A percentile compares a stretch with the other conserved stretches of the same genome.
phyloP scores from a whole-genome alignment of 1,284 basidiomycete species.

The Salmacisia buchloeana region DNA sequence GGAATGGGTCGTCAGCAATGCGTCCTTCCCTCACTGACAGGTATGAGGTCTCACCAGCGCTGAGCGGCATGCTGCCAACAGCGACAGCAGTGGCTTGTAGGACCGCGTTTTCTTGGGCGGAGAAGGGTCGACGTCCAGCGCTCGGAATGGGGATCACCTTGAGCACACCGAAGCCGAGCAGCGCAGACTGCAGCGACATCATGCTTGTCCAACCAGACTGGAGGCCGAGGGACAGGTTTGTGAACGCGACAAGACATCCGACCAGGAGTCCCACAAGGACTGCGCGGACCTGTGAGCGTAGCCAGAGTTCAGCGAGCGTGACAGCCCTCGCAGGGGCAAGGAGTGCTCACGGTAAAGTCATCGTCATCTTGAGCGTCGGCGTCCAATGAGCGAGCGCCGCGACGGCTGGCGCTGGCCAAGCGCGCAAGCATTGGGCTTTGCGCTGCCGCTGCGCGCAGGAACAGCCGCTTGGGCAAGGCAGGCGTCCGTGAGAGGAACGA shows the following conservation, averaged over 20 bases:
- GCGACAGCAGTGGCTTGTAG: constrained; percentile 93
- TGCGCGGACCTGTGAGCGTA: not conserved
- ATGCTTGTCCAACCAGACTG: constrained; percentile 72
- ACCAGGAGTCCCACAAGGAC: constrained; percentile 60
- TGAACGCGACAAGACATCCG: constrained; percentile 69
- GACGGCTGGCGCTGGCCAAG: too few relatives aligned
- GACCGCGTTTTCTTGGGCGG: constrained; percentile 79
- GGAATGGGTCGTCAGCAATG: not conserved
- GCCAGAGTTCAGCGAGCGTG: not conserved
- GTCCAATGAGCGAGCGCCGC: too few relatives aligned
- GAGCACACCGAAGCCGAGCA: constrained; percentile 84
- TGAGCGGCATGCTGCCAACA: constrained; percentile 69
- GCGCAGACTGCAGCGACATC: constrained; percentile 91
- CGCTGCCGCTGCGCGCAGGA: too few relatives aligned
- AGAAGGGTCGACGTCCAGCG: constrained; percentile 57
- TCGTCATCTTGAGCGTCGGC: not conserved
- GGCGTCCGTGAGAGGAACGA: too few relatives aligned
- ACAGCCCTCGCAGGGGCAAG: too few relatives aligned
- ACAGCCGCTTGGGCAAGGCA: too few relatives aligned
- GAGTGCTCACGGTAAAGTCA: constrained; percentile 4
- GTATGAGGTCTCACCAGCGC: constrained; percentile 55
- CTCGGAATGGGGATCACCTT: constrained; percentile 57
- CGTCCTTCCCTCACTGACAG: not conserved
- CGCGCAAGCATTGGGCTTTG: too few relatives aligned
- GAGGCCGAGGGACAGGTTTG: constrained; percentile 69